Conservation (phyloP, 2,329 filamentous ascomycete species). For the Penicillium polonicum region DNA sequence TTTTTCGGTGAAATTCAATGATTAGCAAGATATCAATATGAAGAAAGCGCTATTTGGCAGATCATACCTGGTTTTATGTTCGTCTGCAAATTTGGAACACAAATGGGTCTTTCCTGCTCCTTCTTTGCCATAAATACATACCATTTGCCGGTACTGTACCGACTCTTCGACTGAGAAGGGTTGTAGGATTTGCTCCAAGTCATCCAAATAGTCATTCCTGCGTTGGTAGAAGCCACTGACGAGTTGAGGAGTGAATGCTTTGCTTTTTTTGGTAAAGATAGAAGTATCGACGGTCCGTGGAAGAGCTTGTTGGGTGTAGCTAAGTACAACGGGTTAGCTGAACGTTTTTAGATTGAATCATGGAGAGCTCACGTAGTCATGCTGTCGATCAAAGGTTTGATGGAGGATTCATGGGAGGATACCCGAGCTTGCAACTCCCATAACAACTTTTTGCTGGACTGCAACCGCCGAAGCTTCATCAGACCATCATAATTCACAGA, state of each 20-base stretch:
- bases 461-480: rapidly evolving
- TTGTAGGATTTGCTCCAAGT: background rate
- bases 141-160: background rate
- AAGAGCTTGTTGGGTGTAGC: background rate
- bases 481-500: background rate
- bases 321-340: background rate
- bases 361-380: background rate
- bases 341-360: background rate
- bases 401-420: background rate
- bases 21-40: background rate
- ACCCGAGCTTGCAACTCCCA: no score
- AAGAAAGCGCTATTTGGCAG: background rate
- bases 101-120: background rate
- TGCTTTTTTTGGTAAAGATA: background rate
- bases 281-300: no score
- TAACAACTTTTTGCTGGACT: rapidly evolving
- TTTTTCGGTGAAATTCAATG: background rate
- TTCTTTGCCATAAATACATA: background rate
- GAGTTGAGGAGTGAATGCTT: background rate
- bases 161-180: background rate
- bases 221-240: background rate
- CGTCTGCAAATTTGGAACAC: background rate
- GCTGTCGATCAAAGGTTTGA: no score
- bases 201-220: background rate
- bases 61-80: background rate